Base-by-base conservation (phyloP, 371 early-diverging fungal species). In the Actinomortierella wolfii region DNA sequence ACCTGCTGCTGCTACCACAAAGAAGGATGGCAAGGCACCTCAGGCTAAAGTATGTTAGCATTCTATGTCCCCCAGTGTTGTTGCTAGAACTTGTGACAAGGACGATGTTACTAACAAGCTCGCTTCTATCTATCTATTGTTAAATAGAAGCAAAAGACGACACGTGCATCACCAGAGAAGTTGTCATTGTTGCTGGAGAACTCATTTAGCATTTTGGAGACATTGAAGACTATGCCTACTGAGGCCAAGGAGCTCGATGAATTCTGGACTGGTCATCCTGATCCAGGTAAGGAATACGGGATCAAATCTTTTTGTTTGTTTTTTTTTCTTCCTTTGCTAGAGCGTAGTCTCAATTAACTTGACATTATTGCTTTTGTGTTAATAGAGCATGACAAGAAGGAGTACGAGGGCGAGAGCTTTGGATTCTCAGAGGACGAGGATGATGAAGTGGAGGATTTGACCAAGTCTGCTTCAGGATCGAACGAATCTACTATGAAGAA, bases 211-310 rank as follows among this genome's bases (percentile, higher is more conserved):
- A 78, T 89, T 54, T 62, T 85, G 34, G 87, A 89, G 61, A 68
- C 63, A 0, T 76, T 89, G 52, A 68, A 77, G 43, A 76, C 85
- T 0, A 85, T 86, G 83, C 88, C 88, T 7, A 85, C 86, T 3
- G 84, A 83, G 8, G 67, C 64, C 20, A 76, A 79, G 25, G 86
- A 86, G 58, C 79, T 88, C 56, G 83, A 88, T 57, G 83, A 83
- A 45, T 88, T 86, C 57, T 88, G 84, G 86, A 79, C 82, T 14
- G 79, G 68, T 13, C 79, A 82, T 46, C 84, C 86, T 13, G 65
- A 79, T 28, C 76, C 77, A 18, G 60, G 68, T 54, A 76, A 62
- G 51, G 57, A 63, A 8, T 47, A 5, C 7, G 9, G n/a, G 24
- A 0, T n/a, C 7, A 18, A 2, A 25, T 56, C 6, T 15, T 55